Conservation (phyloP, 2,329 filamentous ascomycete species). For the Pyricularia grisea region DNA sequence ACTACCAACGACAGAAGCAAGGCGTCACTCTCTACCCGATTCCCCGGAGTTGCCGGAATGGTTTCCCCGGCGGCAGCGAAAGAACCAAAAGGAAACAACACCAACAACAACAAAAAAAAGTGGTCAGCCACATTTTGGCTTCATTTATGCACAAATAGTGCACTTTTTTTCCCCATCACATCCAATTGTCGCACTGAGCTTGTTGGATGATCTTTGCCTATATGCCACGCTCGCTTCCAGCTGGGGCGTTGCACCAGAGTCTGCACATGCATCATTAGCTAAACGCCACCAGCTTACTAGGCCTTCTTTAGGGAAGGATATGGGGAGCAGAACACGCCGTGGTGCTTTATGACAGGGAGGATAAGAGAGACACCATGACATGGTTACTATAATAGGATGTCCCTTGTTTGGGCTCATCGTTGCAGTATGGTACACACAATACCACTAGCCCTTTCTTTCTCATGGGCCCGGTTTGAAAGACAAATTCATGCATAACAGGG, state of each 20-base stretch:
- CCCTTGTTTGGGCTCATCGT: background rate
- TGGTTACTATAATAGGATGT: background rate
- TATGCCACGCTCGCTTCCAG: background rate
- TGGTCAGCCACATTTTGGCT: background rate
- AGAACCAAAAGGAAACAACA: background rate
- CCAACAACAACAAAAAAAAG: background rate
- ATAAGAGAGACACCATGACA: background rate
- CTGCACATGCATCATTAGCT: background rate
- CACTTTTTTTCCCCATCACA: background rate
- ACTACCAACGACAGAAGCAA: background rate
- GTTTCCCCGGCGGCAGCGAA: background rate
- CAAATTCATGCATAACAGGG: background rate
- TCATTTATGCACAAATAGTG: background rate
- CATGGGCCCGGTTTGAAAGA: background rate
- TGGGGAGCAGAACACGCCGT: background rate
- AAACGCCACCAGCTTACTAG: background rate
- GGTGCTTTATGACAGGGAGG: too few relatives aligned
- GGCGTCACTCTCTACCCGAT: background rate
- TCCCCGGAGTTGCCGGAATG: background rate
- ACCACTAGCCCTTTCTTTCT: background rate
- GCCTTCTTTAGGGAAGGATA: background rate
- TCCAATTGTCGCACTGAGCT: background rate
- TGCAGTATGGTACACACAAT: background rate
- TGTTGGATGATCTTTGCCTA: background rate
- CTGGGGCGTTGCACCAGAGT: background rate